phyloP scores from a whole-genome alignment of 345 rosid genomes.

The Psidium guajava region DNA sequence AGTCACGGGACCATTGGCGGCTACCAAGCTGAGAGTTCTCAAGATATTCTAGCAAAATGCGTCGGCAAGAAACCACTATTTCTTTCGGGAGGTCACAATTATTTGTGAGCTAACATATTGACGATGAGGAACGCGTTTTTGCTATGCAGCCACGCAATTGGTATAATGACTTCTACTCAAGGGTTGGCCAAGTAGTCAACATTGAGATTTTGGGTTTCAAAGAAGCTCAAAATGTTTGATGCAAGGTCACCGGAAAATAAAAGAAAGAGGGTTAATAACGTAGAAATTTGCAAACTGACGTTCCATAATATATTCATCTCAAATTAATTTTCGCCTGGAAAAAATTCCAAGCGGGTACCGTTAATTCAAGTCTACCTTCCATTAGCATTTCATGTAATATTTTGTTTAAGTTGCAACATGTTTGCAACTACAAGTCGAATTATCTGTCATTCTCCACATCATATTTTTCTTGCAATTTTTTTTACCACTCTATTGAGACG shows the following conservation, averaged over 20 bases:
- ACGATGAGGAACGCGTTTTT: not conserved
- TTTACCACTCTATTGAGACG: too few species aligned
- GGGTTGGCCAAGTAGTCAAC: not conserved
- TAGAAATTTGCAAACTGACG: too few species aligned
- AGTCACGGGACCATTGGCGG: not conserved
- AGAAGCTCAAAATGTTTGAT: not conserved
- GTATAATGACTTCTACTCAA: not conserved
- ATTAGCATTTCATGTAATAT: not conserved
- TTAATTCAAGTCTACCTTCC: not conserved
- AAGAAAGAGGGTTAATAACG: too few species aligned
- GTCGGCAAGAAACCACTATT: too few species aligned
- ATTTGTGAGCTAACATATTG: too few species aligned
- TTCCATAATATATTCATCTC: not conserved
- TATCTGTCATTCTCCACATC: too few species aligned
- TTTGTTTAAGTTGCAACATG: too few species aligned
- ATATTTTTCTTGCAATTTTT: too few species aligned
- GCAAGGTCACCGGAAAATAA: not conserved
- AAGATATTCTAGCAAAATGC: not conserved
- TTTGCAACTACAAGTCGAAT: too few species aligned
- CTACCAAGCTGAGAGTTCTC: not conserved
- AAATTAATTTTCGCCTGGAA: not conserved
- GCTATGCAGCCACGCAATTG: not conserved
- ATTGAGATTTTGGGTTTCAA: not conserved
- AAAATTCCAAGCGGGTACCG: rapidly evolving
- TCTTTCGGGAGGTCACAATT: too few species aligned